phyloP scores from a whole-genome alignment of 2,329 filamentous ascomycete species.

The Fusarium armeniacum region DNA sequence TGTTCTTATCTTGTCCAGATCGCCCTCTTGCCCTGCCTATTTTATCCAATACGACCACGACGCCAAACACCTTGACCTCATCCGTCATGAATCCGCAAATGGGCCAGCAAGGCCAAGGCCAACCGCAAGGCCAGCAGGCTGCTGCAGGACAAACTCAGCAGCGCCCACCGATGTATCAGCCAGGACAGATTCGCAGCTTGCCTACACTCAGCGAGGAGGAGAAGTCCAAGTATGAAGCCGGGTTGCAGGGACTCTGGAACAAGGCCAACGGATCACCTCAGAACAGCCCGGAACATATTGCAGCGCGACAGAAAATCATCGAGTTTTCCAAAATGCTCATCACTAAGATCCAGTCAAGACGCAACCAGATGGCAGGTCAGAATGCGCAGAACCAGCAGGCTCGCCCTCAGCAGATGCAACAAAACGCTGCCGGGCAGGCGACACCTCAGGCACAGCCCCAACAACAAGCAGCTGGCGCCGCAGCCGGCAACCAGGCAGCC shows the following conservation, averaged over 20 bases:
- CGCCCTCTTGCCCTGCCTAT: not conserved
- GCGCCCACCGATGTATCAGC: constrained; percentile 61
- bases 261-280: constrained; percentile 63
- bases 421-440: constrained; percentile 37
- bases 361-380: constrained; percentile 52
- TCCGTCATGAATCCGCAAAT: constrained; percentile 47
- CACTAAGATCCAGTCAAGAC: constrained; percentile 63
- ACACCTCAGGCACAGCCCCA: constrained; percentile 44
- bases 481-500: constrained; percentile 28
- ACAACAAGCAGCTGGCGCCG: constrained; percentile 28
- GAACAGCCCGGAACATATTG: constrained; percentile 63
- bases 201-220: constrained; percentile 67
- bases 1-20: not conserved
- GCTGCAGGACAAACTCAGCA: constrained; percentile 43
- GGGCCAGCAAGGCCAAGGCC: constrained; percentile 47
- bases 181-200: constrained; percentile 66
- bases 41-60: not conserved
- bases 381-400: constrained; percentile 47
- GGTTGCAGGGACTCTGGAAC: constrained; percentile 67
- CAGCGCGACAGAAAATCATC: constrained; percentile 69
- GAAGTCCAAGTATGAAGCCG: constrained; percentile 70
- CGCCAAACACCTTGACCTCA: not conserved
- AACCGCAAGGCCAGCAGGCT: constrained; percentile 46
- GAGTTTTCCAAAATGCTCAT: constrained; percentile 73
- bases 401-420: constrained; percentile 45